Percentiles rank a stretch among this genome's conserved stretches.
Evolutionary conservation across 495 filamentous ascomycete genomes (phyloP).

Genomic region (Endocarpon pusillum): DNA sequence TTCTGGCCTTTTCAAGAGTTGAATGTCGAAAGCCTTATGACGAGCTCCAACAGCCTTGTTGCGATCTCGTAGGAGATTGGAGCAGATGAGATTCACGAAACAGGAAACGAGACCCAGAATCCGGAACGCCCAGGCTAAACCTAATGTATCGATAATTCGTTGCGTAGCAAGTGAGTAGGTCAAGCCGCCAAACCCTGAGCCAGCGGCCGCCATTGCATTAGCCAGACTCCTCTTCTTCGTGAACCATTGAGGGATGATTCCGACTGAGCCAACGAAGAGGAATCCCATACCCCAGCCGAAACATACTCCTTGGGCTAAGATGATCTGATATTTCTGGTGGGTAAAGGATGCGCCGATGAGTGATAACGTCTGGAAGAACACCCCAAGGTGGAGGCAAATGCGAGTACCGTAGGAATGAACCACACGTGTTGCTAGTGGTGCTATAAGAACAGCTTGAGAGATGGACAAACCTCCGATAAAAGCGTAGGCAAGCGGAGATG

Average conservation of each 20-base stretch:
- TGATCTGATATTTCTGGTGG: slow-evolving; percentile 30
- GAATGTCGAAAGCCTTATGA: slow-evolving; percentile 16
- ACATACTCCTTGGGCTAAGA: slow-evolving; percentile 31
- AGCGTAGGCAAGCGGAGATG: slow-evolving; percentile 29
- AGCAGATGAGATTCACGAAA: slow-evolving; percentile 21
- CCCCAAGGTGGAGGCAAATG: slow-evolving; percentile 24
- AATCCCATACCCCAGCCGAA: slow-evolving; percentile 36
- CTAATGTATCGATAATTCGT: slow-evolving; percentile 27
- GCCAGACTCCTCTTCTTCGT: slow-evolving; percentile 27
- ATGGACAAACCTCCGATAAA: slow-evolving; percentile 36
- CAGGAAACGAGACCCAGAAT: slow-evolving; percentile 29
- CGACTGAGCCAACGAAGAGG: slow-evolving; percentile 27
- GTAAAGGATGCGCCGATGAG: slow-evolving; percentile 32
- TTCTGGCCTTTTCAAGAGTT: slow-evolving; percentile 21
- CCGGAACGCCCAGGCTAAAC: slow-evolving; percentile 32
- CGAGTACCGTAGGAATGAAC: slow-evolving; percentile 21
- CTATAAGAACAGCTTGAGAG: slow-evolving; percentile 27
- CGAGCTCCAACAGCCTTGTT: slow-evolving; percentile 20
- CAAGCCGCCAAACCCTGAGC: slow-evolving; percentile 33
- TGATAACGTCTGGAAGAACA: slow-evolving; percentile 21
- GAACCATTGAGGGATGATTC: slow-evolving; percentile 37
- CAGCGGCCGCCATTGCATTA: slow-evolving; percentile 30
- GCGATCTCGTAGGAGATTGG: slow-evolving; percentile 24
- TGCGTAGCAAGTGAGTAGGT: slow-evolving; percentile 29
- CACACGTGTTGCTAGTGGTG: slow-evolving; percentile 26